Evolutionary conservation across 495 filamentous ascomycete species (phyloP).

Genomic region (Corynascus novoguineensis): DNA sequence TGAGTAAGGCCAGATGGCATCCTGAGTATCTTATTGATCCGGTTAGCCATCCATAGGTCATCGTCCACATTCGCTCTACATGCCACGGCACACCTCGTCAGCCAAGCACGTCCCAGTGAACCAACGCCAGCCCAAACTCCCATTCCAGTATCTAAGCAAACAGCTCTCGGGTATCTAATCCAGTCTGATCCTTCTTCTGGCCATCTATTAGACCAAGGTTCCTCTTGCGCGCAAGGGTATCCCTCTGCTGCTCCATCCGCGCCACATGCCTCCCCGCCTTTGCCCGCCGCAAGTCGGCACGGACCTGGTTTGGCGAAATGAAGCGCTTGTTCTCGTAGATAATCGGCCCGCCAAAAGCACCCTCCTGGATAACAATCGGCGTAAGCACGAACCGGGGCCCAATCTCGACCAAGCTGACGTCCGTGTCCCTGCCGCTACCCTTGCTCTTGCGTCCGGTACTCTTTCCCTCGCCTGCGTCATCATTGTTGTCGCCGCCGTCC

Average conservation of each 20-base stretch:
- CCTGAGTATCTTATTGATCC: too few relatives aligned
- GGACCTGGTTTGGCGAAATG: slow-evolving; percentile 90
- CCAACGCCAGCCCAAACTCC: slow-evolving; percentile 6
- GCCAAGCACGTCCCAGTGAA: too few relatives aligned
- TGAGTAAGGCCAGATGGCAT: too few relatives aligned
- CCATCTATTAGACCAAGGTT: slow-evolving; percentile 67
- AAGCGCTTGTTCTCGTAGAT: slow-evolving; percentile 99
- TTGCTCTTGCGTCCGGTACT: slow-evolving; percentile 30
- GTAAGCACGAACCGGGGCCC: slow-evolving; percentile 92
- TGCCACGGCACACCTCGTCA: too few relatives aligned
- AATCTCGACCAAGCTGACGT: slow-evolving; percentile 84
- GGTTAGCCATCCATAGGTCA: too few relatives aligned
- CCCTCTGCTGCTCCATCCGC: slow-evolving; percentile 65
- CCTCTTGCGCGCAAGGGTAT: slow-evolving; percentile 66
- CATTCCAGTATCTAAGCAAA: slow-evolving; percentile 58
- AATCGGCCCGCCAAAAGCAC: slow-evolving; percentile 90
- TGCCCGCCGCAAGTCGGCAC: slow-evolving; percentile 65
- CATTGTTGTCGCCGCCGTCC: too few relatives aligned
- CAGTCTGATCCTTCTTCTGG: slow-evolving; percentile 54
- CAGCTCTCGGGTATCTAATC: slow-evolving; percentile 71
- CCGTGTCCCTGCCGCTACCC: slow-evolving; percentile 52
- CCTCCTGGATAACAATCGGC: slow-evolving; percentile 92
- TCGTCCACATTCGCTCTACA: too few relatives aligned
- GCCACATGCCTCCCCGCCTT: slow-evolving; percentile 71
- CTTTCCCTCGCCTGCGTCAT: slow-evolving; percentile 26